phyloP scores from a whole-genome alignment of 768 basidiomycete species.

The Megacollybia marginata region DNA sequence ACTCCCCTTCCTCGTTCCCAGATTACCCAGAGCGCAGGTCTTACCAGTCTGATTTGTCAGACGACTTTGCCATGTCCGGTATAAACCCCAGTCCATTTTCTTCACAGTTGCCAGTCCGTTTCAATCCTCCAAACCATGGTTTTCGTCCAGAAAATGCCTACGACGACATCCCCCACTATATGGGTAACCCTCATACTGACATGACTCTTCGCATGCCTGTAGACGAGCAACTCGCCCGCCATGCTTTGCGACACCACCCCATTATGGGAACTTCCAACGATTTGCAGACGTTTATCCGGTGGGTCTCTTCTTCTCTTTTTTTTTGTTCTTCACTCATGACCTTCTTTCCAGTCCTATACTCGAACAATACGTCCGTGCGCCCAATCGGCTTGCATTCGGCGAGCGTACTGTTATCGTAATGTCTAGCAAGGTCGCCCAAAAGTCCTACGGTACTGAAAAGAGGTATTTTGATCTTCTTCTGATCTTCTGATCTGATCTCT shows the following conservation, averaged over 20 bases:
- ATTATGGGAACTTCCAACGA: constrained; percentile 46
- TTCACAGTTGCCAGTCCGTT: too few species aligned
- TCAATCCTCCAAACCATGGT: constrained; percentile 49
- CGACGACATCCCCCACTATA: constrained; percentile 44
- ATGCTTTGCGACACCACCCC: too few species aligned
- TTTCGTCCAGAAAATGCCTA: constrained; percentile 51
- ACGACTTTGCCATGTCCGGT: constrained; percentile 53
- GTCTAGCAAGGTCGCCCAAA: constrained; percentile 97
- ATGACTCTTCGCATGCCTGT: too few species aligned
- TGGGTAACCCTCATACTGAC: too few species aligned
- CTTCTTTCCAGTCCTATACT: neutral
- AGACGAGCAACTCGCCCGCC: too few species aligned
- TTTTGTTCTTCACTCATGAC: constrained; percentile 1
- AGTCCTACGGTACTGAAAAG: constrained; percentile 95
- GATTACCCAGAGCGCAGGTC: constrained; percentile 54
- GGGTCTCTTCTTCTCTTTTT: constrained; percentile 11
- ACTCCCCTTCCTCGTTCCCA: constrained; percentile 43
- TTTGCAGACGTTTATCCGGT: constrained; percentile 78
- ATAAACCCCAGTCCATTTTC: constrained; percentile 37
- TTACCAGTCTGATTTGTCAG: constrained; percentile 50
- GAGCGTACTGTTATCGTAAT: constrained; percentile 94
- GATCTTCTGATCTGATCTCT: neutral
- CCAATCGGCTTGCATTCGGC: constrained; percentile 83
- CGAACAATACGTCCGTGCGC: constrained; percentile 77
- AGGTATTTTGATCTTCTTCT: constrained; percentile 34